Evolutionary conservation across 2,329 filamentous ascomycete genomes (phyloP), one percentile per base, ranked within the genome.

Genomic region (Colletotrichum tamarilloi): DNA sequence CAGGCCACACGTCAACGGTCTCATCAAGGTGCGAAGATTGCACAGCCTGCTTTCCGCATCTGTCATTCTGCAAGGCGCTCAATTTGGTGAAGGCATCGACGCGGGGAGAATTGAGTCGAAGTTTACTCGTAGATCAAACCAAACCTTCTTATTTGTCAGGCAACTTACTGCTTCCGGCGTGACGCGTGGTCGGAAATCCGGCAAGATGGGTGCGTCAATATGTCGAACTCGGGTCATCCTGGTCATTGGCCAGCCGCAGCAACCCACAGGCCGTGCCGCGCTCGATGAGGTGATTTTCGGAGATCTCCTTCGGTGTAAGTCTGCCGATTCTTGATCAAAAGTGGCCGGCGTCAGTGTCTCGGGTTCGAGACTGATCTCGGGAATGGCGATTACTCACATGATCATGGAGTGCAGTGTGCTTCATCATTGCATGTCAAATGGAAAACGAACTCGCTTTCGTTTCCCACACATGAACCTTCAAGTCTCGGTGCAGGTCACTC

Each of bases 151-250:
- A 65, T 56, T 60, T 55, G 26, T 56, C 58, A 60, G n/a, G 2
- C 12, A 55, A 64, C 22, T 32, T 38, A 35, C 46, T 19, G 42
- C 28, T 55, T 56, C 56, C 8, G 38, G 19, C 14, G 42, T 56
- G 46, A 64, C 42, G 55, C 59, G 46, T 42, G 14, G 53, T 30
- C 66, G 70, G 59, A 11, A 69, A 28, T 35, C 7, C 53, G 66
- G 46, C 66, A 30, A 62, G 16, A 22, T 32, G 38, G 49, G 32
- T 28, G 24, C 1, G 22, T 7, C 16, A 32, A 49, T 11, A 22
- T 12, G 6, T 24, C 9, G 7, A 26, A 49, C 11, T 26, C 32
- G 9, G 49, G 35, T 6, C 38, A 26, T 30, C 49, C 49, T 11
- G 12, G 58, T 24, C 42, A 38, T 32, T 46, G 12, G n/a, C 26